Evolutionary conservation across 2,329 filamentous ascomycete species (phyloP).

Genomic region (Thermoascus crustaceus): DNA sequence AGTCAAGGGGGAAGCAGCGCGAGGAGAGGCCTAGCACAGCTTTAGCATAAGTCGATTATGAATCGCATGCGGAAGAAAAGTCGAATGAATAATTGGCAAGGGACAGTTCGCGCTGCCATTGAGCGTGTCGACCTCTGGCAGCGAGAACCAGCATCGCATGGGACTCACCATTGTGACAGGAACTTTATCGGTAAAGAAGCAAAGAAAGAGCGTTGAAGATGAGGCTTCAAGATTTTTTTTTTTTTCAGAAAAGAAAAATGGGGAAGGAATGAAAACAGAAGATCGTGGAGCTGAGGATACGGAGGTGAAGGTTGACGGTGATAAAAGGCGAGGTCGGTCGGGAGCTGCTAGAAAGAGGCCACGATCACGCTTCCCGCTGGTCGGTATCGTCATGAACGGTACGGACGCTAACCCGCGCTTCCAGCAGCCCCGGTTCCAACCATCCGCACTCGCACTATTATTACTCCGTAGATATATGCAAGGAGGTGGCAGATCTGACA

Average conservation of each 20-base stretch:
- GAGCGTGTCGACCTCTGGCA: neutral
- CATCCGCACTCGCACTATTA: too few species aligned
- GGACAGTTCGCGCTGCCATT: neutral
- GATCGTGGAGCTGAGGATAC: neutral
- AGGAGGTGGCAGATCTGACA: too few species aligned
- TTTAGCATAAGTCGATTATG: neutral
- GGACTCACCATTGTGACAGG: constrained; percentile 3
- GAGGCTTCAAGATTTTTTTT: too few species aligned
- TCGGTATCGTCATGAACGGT: constrained; percentile 1
- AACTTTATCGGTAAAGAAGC: neutral
- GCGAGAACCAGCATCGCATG: neutral
- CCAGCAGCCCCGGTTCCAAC: too few species aligned
- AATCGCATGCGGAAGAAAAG: neutral
- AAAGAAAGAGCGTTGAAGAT: neutral
- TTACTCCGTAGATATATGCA: too few species aligned
- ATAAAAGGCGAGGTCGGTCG: constrained; percentile 1
- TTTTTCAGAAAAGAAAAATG: too few species aligned
- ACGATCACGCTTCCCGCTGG: constrained; percentile 6
- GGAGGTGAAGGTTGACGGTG: neutral
- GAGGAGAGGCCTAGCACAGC: constrained; percentile 27
- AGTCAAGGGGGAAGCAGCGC: constrained; percentile 37
- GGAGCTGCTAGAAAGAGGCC: constrained; percentile 7
- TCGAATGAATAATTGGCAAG: neutral
- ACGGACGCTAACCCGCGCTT: too few species aligned
- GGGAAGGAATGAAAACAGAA: too few species aligned